phyloP scores from a whole-genome alignment of 2,329 filamentous ascomycete genomes.

The Paracoccidioides lutzii region DNA sequence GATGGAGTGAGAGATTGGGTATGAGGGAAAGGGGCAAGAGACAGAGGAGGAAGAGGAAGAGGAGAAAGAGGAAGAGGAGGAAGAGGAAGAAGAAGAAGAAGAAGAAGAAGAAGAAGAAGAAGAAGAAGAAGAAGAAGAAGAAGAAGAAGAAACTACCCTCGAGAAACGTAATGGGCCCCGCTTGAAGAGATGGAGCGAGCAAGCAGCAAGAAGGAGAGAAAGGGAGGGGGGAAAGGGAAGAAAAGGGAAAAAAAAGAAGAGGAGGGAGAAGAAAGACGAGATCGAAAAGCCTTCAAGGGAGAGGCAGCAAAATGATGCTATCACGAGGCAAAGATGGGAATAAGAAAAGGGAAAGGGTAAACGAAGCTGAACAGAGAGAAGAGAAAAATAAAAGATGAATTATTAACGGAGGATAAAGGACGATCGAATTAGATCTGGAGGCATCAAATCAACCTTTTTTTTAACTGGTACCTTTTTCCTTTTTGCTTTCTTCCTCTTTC shows the following conservation, averaged over 20 bases:
- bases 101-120: conserved; percentile 10
- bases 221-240: too few relatives aligned
- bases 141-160: conserved; percentile 4
- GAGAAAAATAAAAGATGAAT: conserved; percentile 14
- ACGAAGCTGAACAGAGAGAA: conserved; percentile 5
- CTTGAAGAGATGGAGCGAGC: background rate
- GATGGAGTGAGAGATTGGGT: background rate
- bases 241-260: too few relatives aligned
- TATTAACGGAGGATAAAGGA: background rate
- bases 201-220: background rate
- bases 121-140: conserved; percentile 8
- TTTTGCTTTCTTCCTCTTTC: background rate
- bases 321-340: background rate
- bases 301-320: too few relatives aligned
- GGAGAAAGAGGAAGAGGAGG: conserved; percentile 8
- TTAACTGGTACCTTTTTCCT: background rate
- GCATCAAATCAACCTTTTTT: background rate
- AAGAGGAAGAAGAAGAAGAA: background rate
- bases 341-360: background rate
- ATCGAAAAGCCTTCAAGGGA: too few relatives aligned
- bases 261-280: too few relatives aligned
- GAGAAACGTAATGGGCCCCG: too few relatives aligned
- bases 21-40: conserved; percentile 13
- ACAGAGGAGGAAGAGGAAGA: conserved; percentile 13
- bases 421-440: conserved; percentile 1